These are phyloP conservation scores for Paecilomyces fulvus DNA, from an alignment of 2,329 filamentous ascomycete genomes.

Conservation along the genomic window DNA sequence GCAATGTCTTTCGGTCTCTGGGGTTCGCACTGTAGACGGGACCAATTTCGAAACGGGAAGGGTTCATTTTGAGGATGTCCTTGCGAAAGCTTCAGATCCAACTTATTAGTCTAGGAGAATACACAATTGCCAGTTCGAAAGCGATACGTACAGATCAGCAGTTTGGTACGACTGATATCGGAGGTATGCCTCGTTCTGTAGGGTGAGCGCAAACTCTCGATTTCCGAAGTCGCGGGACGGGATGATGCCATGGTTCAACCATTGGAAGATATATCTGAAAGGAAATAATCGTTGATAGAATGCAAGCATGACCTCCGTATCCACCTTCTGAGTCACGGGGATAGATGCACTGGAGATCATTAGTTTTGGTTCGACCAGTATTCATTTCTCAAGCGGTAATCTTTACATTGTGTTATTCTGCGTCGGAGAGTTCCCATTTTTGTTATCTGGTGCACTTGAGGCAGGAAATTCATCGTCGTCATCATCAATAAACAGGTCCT, in stretches of 20 bases:
- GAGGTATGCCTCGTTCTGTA: conserved; percentile 86
- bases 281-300: conserved; percentile 96
- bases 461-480: conserved; percentile 49
- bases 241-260: conserved; percentile 87
- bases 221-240: conserved; percentile 84
- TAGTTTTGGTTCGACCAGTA: conserved; percentile 6
- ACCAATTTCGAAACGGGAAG: conserved; percentile 94
- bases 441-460: conserved; percentile 43
- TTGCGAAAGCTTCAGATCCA: conserved; percentile 61
- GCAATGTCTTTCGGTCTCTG: conserved; percentile 79
- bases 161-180: conserved; percentile 77
- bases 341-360: conserved; percentile 17
- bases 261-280: conserved; percentile 90
- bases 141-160: conserved; percentile 48
- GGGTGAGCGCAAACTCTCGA: conserved; percentile 90
- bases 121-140: not conserved
- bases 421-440: conserved; percentile 33
- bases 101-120: conserved; percentile 12
- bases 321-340: conserved; percentile 45
- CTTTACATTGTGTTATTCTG: conserved; percentile 31
- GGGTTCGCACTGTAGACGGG: conserved; percentile 95
- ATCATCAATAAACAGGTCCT: conserved; percentile 53
- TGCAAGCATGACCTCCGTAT: conserved; percentile 78
- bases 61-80: conserved; percentile 79
- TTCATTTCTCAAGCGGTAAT: not conserved